Percentiles rank a stretch among this genome's conserved stretches.
These are phyloP conservation scores for Umbelopsis sp. DNA, from an alignment of 192 early-diverging fungal genomes.

Conservation along the genomic window DNA sequence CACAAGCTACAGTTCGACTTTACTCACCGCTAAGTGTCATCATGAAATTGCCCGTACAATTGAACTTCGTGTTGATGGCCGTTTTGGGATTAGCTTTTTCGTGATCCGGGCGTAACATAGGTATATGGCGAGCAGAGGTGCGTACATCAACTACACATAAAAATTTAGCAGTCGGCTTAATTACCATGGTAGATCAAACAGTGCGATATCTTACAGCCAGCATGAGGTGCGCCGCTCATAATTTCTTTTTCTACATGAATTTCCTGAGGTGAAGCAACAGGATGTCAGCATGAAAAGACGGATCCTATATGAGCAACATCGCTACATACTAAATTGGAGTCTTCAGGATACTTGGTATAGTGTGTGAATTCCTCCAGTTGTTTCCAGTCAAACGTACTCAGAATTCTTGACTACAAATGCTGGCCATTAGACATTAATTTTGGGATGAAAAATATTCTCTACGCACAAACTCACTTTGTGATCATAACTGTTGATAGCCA, in stretches of 20 bases:
- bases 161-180: background rate
- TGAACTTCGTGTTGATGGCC: constrained; percentile 56
- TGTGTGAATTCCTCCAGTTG: constrained; percentile 68
- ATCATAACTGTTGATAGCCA: constrained; percentile 88
- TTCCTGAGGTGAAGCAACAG: constrained; percentile 14
- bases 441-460: background rate
- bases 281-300: background rate
- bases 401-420: constrained; percentile 49
- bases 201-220: background rate
- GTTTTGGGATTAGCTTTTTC: constrained; percentile 74
- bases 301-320: background rate
- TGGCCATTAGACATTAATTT: constrained; percentile 12
- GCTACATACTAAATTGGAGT: background rate
- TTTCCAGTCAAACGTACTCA: constrained; percentile 76
- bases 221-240: constrained; percentile 6
- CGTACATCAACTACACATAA: background rate
- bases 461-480: constrained; percentile 59
- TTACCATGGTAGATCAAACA: background rate
- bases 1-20: constrained; percentile 67
- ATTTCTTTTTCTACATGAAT: constrained; percentile 20
- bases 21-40: constrained; percentile 58
- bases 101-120: constrained; percentile 56
- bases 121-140: constrained; percentile 33
- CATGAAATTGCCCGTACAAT: constrained; percentile 63
- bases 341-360: constrained; percentile 38